Evolutionary conservation across 352 stramenopile genomes (phyloP), one percentile per base, ranked within the genome.

Genomic region (Globisporangium ultimum): DNA sequence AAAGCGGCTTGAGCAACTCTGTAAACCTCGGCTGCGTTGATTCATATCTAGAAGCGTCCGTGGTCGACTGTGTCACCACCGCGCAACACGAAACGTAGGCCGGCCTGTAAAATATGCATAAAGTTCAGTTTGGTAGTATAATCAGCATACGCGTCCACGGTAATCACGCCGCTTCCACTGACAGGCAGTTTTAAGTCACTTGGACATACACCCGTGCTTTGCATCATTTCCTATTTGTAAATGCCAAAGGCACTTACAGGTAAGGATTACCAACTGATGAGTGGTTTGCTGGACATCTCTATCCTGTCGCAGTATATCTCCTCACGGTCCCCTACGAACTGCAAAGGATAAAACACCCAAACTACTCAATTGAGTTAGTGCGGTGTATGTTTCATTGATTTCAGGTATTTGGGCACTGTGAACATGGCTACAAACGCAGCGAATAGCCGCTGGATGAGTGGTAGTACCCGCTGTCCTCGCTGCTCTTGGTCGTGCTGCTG

Each of bases 191-290:
- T 86, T 87, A 85, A 89, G 70, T 80, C 80, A 89, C 77, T 89
- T 85, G 67, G 76, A 81, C 68, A 89, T 86, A 71, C 47, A 87
- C 76, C 76, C 73, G 72, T 86, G 67, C 71, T 72, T 88, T 86
- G 71, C 78, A 87, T 87, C 76, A 89, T 87, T 75, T 84, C 79
- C 76, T 87, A 82, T 87, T 87, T 89, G 79, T 89, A 89, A 81
- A 66, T 78, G 68, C 51, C 64, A 38, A 60, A 69, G 63, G 67
- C 68, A 78, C 59, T 66, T 89, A 89, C 79, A 87, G 74, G 74
- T 89, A 89, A 87, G 76, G 79, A 87, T 89, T 89, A 88, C 78
- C 74, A 88, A 88, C 73, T 85, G 78, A 88, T 88, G 75, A 88
- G 75, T 86, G 63, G 1, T 64, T 81, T 52, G 47, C 47, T 52